Evolutionary conservation across 768 basidiomycete genomes (phyloP), one percentile per base, ranked within the genome.

Genomic region (Neoboletus subvelutipes): DNA sequence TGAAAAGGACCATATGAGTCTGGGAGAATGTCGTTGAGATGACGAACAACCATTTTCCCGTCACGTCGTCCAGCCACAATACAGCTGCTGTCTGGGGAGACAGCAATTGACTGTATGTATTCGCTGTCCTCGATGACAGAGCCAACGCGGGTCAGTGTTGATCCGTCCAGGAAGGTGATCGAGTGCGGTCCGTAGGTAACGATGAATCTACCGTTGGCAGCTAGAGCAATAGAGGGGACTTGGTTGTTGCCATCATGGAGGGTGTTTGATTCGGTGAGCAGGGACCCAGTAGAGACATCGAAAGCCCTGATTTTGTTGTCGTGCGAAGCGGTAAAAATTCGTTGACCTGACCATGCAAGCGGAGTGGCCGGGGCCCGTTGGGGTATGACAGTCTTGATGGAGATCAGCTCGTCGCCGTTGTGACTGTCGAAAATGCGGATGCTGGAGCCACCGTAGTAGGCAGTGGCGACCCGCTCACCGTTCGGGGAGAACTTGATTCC

Each of bases 171-270:
- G 18, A 45, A 45, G 2, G 18, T n/a, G 18, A 45, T 7, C 3
- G 45, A 45, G 5, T 4, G 18, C 0, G 0, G 0, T n/a, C 2
- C 18, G 5, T n/a, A 10, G 10, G 5, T 3, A 29, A 28, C 45
- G 1, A 45, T 45, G 4, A 45, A 45, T 12, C n/a, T 29, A 0
- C 28, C 28, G 7, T 29, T 45, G 2, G 11, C 10, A n/a, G 28
- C 45, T 3, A 45, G 2, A 28, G 45, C 18, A 1, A 45, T n/a
- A 12, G 45, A 45, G 28, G 11, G n/a, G 18, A 29, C 1, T 2
- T n/a, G 4, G 1, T 7, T 2, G 15, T 0, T 1, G 15, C 22
- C 45, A 4, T 12, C 45, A n/a, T 11, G 2, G 18, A 45, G 45
- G 11, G 4, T 6, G 1, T 10, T 11, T 12, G 45, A 45, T n/a